Evolutionary conservation across 768 basidiomycete genomes (phyloP), one percentile per base, ranked within the genome.

Genomic region (Amanita exitialis): DNA sequence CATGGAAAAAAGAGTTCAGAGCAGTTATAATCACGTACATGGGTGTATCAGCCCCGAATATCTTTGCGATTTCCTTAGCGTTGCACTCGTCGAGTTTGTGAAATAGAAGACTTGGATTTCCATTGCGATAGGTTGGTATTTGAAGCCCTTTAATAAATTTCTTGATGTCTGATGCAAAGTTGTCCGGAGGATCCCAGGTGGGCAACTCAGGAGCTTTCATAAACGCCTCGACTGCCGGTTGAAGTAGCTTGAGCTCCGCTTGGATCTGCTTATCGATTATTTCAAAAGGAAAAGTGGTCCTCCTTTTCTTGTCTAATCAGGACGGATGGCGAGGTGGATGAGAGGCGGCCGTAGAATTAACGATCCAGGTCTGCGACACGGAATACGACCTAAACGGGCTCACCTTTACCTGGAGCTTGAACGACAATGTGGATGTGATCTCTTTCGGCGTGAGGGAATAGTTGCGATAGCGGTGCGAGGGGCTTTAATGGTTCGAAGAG

Each of bases 61-160:
- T 56, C 52, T 44, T 44, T 18, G 6, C 27, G 23, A 44, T 44
- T 27, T 51, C 35, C 18, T 53, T 44, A 12, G 32, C 51, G 42
- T 57, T 54, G 32, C 54, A 44, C 50, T 16, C 23, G 38, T 53
- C 1, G 52, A 57, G 57, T 23, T 57, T 35, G 27, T 57, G 57
- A 52, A 53, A 53, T 47, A 57, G 52, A 42, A 57, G 52, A 53
- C 57, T 57, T 46, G 54, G 57, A 1, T 46, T 46, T 23, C 57
- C 52, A 53, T 56, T 49, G 36, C 28, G 20, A 53, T 57, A 57
- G 12, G 42, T 18, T 30, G 57, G 57, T 48, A 57, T 38, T 52
- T 27, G 53, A 46, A 57, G 50, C 21, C 52, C 46, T 50, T 35
- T 38, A 34, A 57, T 53, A 47, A 57, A 57, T 36, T 54, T 45